These are phyloP conservation scores for Cyberlindnera xylosilytica DNA, from an alignment of 805 yeast genomes.

Conservation along the genomic window DNA sequence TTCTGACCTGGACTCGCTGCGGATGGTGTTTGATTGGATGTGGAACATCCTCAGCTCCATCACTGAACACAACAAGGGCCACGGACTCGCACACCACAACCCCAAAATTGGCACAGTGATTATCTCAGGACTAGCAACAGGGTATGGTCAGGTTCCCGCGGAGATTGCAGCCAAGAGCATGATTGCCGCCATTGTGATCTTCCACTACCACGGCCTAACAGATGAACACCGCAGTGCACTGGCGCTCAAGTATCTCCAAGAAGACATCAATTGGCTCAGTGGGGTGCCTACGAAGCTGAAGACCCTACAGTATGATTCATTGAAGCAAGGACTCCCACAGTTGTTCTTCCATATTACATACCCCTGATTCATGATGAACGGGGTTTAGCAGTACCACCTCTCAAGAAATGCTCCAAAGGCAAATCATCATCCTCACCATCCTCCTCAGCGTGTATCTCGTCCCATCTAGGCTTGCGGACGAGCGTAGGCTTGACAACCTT, in stretches of 20 bases:
- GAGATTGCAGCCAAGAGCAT: slow-evolving; percentile 33
- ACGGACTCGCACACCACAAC: background rate
- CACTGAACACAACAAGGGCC: slow-evolving; percentile 7
- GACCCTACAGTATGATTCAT: slow-evolving; percentile 3
- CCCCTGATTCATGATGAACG: background rate
- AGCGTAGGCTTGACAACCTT: slow-evolving; percentile 17
- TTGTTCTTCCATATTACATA: slow-evolving; percentile 1
- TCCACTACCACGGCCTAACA: slow-evolving; percentile 7
- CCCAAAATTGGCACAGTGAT: slow-evolving; percentile 19
- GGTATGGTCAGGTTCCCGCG: slow-evolving; percentile 34
- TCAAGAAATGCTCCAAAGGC: slow-evolving; percentile 9
- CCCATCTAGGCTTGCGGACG: background rate
- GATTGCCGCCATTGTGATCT: slow-evolving; percentile 34
- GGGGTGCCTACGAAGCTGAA: background rate
- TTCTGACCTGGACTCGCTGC: slow-evolving; percentile 5
- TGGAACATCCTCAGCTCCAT: slow-evolving; percentile 33
- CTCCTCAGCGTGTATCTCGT: slow-evolving; percentile 3
- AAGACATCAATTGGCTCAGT: slow-evolving; percentile 5
- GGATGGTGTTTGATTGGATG: slow-evolving; percentile 35
- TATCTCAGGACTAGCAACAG: slow-evolving; percentile 39
- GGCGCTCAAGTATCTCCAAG: slow-evolving; percentile 10
- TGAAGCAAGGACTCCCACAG: slow-evolving; percentile 2
- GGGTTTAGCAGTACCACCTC: background rate
- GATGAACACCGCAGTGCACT: slow-evolving; percentile 6
- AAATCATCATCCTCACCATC: slow-evolving; percentile 8